phyloP scores from a whole-genome alignment of 179 eudicot species.

The Sideroxylon spinosum region DNA sequence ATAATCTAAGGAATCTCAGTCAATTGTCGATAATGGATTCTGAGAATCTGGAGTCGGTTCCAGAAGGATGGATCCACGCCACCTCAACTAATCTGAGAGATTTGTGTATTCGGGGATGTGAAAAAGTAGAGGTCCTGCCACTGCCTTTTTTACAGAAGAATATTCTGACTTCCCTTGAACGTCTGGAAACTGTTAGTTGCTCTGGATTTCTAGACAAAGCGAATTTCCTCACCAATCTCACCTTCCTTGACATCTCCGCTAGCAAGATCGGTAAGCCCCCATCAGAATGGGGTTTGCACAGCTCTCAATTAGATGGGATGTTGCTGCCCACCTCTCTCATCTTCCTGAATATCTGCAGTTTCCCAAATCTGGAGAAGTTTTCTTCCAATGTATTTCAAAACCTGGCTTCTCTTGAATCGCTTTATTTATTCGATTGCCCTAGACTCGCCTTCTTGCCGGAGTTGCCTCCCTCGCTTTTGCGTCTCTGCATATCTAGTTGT shows the following conservation, averaged over 20 bases:
- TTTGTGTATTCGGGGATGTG: no score
- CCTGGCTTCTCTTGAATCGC: neutral
- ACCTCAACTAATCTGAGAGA: no score
- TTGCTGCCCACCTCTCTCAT: neutral
- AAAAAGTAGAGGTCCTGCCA: neutral
- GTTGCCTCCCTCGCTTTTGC: neutral
- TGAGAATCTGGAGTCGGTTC: no score
- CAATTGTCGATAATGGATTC: no score
- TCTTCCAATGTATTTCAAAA: neutral
- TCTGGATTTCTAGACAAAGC: neutral
- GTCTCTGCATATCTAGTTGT: neutral
- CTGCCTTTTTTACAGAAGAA: neutral
- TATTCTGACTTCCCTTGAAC: neutral
- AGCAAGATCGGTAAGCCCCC: neutral
- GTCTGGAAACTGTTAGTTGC: neutral
- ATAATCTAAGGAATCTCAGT: no score
- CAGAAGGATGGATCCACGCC: no score
- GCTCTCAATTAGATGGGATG: neutral
- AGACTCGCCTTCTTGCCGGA: constrained; percentile 2
- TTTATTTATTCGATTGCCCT: neutral
- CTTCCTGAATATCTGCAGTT: neutral
- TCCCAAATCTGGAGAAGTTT: neutral
- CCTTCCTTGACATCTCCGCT: constrained; percentile 17
- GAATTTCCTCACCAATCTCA: constrained; percentile 16
- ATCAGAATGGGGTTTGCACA: constrained; percentile 10